These are phyloP conservation scores for Pinus tabuliformis DNA, from an alignment of 75 land plant genomes.

Conservation along the genomic window DNA sequence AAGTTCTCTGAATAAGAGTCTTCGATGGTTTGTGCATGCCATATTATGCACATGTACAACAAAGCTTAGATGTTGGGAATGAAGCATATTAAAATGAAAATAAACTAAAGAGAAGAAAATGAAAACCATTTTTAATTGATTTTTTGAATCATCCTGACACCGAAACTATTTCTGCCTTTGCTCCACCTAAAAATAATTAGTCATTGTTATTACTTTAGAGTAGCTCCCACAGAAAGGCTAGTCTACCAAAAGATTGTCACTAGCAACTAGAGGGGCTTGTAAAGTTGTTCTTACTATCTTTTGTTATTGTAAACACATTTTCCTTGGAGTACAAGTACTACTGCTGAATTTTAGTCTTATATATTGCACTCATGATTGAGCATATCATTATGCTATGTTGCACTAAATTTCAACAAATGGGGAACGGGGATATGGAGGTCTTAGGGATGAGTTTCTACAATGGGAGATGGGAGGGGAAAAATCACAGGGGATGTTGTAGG, in stretches of 20 bases:
- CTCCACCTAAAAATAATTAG: slow-evolving; percentile 56
- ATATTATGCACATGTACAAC: slow-evolving; percentile 35
- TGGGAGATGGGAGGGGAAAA: too few species aligned
- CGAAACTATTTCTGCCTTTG: slow-evolving; percentile 17
- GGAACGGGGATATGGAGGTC: too few species aligned
- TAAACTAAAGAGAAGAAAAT: too few species aligned
- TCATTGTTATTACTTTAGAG: slow-evolving; percentile 48
- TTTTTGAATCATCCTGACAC: too few species aligned
- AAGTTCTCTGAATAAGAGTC: too few species aligned
- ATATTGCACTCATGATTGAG: too few species aligned
- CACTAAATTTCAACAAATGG: too few species aligned
- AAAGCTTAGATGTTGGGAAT: slow-evolving; percentile 15
- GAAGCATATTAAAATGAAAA: too few species aligned
- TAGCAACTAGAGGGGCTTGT: slow-evolving; percentile 88
- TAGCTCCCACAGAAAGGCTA: slow-evolving; percentile 38
- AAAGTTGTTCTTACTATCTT: slow-evolving; percentile 72
- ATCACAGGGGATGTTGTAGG: too few species aligned
- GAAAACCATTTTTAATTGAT: too few species aligned
- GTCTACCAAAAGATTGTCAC: slow-evolving; percentile 91
- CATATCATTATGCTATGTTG: not conserved
- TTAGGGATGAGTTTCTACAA: too few species aligned
- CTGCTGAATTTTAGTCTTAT: too few species aligned
- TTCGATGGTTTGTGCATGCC: slow-evolving; percentile 94
- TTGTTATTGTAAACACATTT: slow-evolving; percentile 66
- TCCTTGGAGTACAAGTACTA: slow-evolving; percentile 38